Evolutionary conservation across 2,329 filamentous ascomycete genomes (phyloP).

Genomic region (Biscogniauxia mediterranea): DNA sequence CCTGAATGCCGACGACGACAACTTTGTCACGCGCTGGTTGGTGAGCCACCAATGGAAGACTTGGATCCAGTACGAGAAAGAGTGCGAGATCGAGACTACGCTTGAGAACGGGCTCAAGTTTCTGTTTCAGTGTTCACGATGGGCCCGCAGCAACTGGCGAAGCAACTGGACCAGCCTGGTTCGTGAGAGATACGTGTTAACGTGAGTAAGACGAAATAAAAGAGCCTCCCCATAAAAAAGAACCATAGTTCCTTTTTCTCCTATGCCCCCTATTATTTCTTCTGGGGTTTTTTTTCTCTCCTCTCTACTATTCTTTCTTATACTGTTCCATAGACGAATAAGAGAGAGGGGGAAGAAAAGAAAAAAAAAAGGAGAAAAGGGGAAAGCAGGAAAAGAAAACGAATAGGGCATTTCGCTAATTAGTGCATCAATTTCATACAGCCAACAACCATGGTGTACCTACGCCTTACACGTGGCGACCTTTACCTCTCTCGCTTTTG

Average conservation of each 20-base stretch:
- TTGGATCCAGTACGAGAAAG: constrained; percentile 88
- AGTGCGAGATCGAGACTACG: constrained; percentile 90
- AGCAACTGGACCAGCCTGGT: constrained; percentile 92
- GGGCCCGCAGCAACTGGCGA: constrained; percentile 97
- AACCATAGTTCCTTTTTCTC: constrained; percentile 7
- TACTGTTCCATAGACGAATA: constrained; percentile 18
- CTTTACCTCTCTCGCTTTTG: constrained; percentile 81
- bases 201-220: constrained; percentile 60
- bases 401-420: no score
- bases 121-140: constrained; percentile 87
- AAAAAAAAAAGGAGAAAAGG: constrained; percentile 21
- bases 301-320: constrained; percentile 5
- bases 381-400: background rate
- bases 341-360: constrained; percentile 15
- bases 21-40: constrained; percentile 96
- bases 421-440: constrained; percentile 37
- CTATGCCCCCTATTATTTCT: constrained; percentile 3
- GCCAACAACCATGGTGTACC: constrained; percentile 88
- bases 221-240: background rate
- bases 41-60: constrained; percentile 92
- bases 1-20: constrained; percentile 95
- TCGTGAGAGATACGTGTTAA: constrained; percentile 79
- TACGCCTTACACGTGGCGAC: constrained; percentile 93
- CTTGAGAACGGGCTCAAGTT: constrained; percentile 87
- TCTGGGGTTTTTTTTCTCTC: constrained; percentile 5